Conservation (phyloP, 2,329 filamentous ascomycete species). For the Penicillium oxalicum region DNA sequence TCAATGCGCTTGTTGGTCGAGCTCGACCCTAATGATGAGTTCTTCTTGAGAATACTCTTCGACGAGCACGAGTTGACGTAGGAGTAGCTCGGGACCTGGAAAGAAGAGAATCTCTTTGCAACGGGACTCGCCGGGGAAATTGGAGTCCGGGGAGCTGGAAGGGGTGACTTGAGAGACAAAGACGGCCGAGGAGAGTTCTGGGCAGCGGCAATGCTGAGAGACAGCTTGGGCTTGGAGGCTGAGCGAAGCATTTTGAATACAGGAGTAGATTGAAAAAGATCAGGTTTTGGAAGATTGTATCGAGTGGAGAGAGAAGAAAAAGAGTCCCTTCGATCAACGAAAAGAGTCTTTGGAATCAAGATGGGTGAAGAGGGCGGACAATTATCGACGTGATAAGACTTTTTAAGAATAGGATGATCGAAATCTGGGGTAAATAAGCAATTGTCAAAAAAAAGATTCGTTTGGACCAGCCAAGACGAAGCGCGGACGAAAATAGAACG, state of each 20-base stretch:
- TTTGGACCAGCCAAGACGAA: slow-evolving; percentile 43
- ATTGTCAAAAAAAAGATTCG: slow-evolving; percentile 20
- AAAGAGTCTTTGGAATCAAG: slow-evolving; percentile 11
- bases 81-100: slow-evolving; percentile 36
- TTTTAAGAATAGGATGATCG: slow-evolving; percentile 5
- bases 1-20: slow-evolving; percentile 35
- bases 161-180: slow-evolving; percentile 41
- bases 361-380: slow-evolving; percentile 16
- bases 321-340: slow-evolving; percentile 33
- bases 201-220: slow-evolving; percentile 40
- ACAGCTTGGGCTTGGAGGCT: slow-evolving; percentile 42
- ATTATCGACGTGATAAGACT: slow-evolving; percentile 19
- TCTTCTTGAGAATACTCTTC: slow-evolving; percentile 47
- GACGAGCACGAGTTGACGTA: slow-evolving; percentile 42
- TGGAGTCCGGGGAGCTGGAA: slow-evolving; percentile 35
- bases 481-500: slow-evolving; percentile 31
- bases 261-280: neutral
- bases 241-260: slow-evolving; percentile 33
- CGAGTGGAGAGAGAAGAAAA: slow-evolving; percentile 9
- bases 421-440: slow-evolving; percentile 14
- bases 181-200: slow-evolving; percentile 31
- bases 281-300: slow-evolving; percentile 3
- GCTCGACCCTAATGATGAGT: slow-evolving; percentile 14
- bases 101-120: slow-evolving; percentile 37
- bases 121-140: slow-evolving; percentile 41